Base-by-base conservation (phyloP, 2,329 filamentous ascomycete genomes). In the Talaromyces islandicus region DNA sequence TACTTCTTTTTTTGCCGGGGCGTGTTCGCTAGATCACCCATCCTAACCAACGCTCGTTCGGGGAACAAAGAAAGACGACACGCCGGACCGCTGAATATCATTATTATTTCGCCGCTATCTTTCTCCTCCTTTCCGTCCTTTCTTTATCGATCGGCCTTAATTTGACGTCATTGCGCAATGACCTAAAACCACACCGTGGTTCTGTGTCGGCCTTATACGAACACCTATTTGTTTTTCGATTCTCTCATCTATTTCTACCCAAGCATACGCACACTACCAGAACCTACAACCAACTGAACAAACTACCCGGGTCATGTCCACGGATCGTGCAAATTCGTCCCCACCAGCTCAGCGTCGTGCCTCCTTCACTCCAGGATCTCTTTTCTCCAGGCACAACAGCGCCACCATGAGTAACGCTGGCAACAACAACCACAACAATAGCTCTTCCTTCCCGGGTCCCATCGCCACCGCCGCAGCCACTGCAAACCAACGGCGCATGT, bases 401-500 rank as follows among this genome's bases (percentile, higher is more conserved):
- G 64, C 66, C 48, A 63, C 63, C 29, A 59, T 57, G 57, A 61
- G 54, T 29, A 32, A 55, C 19, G 60, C 54, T 14, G 11, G 53
- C 19, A 61, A 57, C n/a, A n/a, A n/a, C n/a, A n/a, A 27, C 25
- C 6, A 3, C 19, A 38, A 38, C 56, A 50, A 58, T 11, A 50
- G 62, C 53, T 51, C 65, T 61, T 61, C 57, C 1, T 60, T 76
- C 62, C 68, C 73, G 57, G 69, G 70, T 69, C 79, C 88, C 62
- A 88, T 84, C 83, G 60, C 68, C 58, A 67, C 70, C 62, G 76
- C 80, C 69, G 77, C 65, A 75, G 77, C 79, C 57, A 78, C 77
- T 61, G 74, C 80, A 29, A 71, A 67, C 58, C 85, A 86, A 61
- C 86, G 89, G 62, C 85, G 89, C 53, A 83, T 92, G 65, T 92